phyloP scores from a whole-genome alignment of 345 rosid genomes.

The rapeseed (Brassica napus) region DNA sequence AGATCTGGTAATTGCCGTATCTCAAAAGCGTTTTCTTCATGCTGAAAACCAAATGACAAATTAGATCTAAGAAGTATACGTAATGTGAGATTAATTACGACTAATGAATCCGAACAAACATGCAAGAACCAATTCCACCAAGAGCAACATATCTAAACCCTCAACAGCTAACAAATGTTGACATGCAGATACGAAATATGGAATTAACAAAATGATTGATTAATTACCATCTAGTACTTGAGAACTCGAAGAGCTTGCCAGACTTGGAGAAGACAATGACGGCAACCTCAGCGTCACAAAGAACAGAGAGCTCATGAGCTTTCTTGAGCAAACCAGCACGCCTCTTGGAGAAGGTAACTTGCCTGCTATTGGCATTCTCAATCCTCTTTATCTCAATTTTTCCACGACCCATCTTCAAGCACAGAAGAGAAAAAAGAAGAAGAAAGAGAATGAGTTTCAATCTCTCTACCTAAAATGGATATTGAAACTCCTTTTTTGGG shows the following conservation, averaged over 20 bases:
- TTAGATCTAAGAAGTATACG: neutral
- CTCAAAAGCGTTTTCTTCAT: constrained; percentile 79
- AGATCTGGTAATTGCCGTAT: constrained; percentile 54
- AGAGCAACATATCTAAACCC: neutral
- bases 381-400: constrained; percentile 94
- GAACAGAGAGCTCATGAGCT: constrained; percentile 83
- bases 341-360: constrained; percentile 95
- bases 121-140: constrained; percentile 21
- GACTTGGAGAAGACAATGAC: constrained; percentile 87
- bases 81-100: neutral
- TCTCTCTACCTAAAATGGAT: constrained; percentile 33
- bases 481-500: constrained; percentile 6
- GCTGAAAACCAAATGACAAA: constrained; percentile 17
- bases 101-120: constrained; percentile 17
- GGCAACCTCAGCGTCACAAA: constrained; percentile 95
- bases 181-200: constrained; percentile 15
- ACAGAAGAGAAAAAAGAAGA: neutral
- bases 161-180: neutral
- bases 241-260: constrained; percentile 87
- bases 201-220: neutral
- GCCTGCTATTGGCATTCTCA: constrained; percentile 93
- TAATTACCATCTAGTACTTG: constrained; percentile 59
- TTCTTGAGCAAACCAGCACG: constrained; percentile 89
- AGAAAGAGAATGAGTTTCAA: neutral
- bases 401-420: constrained; percentile 73